These are phyloP conservation scores for Populus trichocarpa DNA, from an alignment of 441 rosid genomes.

Conservation along the genomic window DNA sequence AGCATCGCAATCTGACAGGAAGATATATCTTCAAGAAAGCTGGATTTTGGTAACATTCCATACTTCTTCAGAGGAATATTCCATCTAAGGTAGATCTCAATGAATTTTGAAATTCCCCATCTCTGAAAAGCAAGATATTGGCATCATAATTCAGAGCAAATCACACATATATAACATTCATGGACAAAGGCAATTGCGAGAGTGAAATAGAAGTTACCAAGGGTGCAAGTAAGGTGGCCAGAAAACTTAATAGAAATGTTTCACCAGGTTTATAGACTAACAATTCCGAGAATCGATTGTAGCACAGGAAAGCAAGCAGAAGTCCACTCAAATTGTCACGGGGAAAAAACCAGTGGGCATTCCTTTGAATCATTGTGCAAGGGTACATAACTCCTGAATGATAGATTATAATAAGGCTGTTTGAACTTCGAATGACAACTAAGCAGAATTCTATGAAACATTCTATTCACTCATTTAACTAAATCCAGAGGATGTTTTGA, in stretches of 20 bases:
- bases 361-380: conserved; percentile 38
- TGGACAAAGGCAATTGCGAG: too few species aligned
- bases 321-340: conserved; percentile 33
- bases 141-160: not conserved
- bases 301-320: conserved; percentile 21
- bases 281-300: conserved; percentile 34
- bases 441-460: too few species aligned
- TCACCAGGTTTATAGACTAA: conserved; percentile 37
- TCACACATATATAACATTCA: not conserved
- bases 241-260: conserved; percentile 1
- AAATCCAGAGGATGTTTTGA: too few species aligned
- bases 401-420: too few species aligned
- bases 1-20: conserved; percentile 4
- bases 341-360: conserved; percentile 37
- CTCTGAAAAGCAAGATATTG: conserved; percentile 1
- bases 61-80: conserved; percentile 17
- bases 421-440: too few species aligned
- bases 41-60: conserved; percentile 14
- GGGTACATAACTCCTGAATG: conserved; percentile 23
- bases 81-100: conserved; percentile 14
- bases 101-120: conserved; percentile 19
- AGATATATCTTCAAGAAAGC: conserved; percentile 7
- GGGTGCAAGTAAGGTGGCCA: conserved; percentile 17
- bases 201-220: not conserved
- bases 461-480: too few species aligned